A percentile compares a stretch with the other conserved stretches of the same genome.
Conservation (phyloP, 2,329 filamentous ascomycete genomes). For the Westerdykella sp. region DNA sequence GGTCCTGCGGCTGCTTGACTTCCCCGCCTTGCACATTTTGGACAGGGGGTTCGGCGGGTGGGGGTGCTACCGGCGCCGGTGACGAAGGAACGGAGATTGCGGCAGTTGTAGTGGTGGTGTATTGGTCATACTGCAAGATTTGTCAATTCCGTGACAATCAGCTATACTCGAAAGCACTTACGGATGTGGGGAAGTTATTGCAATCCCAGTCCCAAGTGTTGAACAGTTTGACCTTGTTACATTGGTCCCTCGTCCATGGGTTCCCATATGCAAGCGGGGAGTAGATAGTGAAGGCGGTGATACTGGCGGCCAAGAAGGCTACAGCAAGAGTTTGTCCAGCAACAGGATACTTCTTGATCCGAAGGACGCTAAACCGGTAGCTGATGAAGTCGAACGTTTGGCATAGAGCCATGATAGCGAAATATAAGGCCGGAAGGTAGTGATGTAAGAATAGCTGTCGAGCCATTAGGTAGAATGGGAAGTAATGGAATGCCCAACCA, state of each 20-base stretch:
- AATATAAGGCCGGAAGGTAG: conserved; percentile 96
- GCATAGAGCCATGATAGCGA: conserved; percentile 81
- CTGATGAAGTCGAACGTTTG: conserved; percentile 84
- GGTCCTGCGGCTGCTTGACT: conserved; percentile 14
- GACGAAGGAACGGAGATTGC: conserved; percentile 24
- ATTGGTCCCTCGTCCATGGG: conserved; percentile 83
- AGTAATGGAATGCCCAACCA: conserved; percentile 97
- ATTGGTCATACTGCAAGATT: conserved; percentile 9
- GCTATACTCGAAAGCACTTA: conserved; percentile 50
- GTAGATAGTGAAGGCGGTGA: conserved; percentile 75
- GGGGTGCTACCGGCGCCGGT: conserved; percentile 15
- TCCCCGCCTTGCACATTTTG: conserved; percentile 7
- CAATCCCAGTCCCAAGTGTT: conserved; percentile 96
- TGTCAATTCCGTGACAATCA: conserved; percentile 1
- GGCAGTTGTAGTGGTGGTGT: conserved; percentile 11
- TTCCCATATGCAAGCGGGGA: conserved; percentile 90
- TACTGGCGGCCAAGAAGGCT: conserved; percentile 65
- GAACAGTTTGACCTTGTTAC: conserved; percentile 80
- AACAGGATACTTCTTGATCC: conserved; percentile 62
- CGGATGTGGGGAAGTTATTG: conserved; percentile 80
- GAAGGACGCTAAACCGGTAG: conserved; percentile 62
- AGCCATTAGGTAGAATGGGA: conserved; percentile 97
- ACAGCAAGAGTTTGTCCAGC: conserved; percentile 70
- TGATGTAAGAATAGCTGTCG: conserved; percentile 97
- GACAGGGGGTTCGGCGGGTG: conserved; percentile 10